These are phyloP conservation scores for Boletus pseudo-olivaceus DNA, from an alignment of 768 basidiomycete species.

Conservation along the genomic window DNA sequence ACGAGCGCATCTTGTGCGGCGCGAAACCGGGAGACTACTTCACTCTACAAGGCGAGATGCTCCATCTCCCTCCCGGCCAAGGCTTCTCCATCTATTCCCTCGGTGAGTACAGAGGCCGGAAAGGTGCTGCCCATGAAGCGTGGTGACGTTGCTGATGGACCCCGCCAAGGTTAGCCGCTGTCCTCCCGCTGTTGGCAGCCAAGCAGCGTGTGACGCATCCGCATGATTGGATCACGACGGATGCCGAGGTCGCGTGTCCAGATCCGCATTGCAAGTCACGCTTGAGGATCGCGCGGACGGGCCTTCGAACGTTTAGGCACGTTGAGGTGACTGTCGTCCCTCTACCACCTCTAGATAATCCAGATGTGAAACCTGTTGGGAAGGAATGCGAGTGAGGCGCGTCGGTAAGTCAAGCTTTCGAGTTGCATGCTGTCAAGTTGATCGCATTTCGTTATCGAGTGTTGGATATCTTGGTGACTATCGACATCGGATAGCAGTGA, in stretches of 20 bases:
- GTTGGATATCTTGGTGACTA: background rate
- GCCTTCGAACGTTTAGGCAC: constrained; percentile 51
- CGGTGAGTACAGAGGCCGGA: constrained; percentile 29
- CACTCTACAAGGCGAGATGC: constrained; percentile 59
- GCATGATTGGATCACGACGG: constrained; percentile 69
- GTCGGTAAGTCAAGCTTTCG: background rate
- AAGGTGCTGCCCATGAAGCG: background rate
- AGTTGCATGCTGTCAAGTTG: background rate
- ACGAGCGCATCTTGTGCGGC: constrained; percentile 56
- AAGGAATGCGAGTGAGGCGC: background rate
- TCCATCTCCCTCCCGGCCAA: constrained; percentile 56
- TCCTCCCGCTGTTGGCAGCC: constrained; percentile 64
- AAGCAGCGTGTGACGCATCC: constrained; percentile 55
- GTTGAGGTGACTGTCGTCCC: constrained; percentile 53
- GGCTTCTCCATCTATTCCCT: constrained; percentile 70
- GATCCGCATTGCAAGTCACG: constrained; percentile 62
- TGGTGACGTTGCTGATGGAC: background rate
- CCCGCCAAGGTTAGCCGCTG: constrained; percentile 39
- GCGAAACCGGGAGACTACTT: constrained; percentile 65
- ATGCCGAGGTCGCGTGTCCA: constrained; percentile 62
- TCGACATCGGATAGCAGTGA: background rate
- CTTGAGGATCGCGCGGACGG: constrained; percentile 49
- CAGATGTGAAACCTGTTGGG: background rate
- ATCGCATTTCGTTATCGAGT: background rate
- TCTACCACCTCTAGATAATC: background rate